A percentile compares a stretch with the other conserved stretches of the same genome.
These are phyloP conservation scores for Herpotrichia juniperi DNA, from an alignment of 2,329 filamentous ascomycete genomes.

Conservation along the genomic window DNA sequence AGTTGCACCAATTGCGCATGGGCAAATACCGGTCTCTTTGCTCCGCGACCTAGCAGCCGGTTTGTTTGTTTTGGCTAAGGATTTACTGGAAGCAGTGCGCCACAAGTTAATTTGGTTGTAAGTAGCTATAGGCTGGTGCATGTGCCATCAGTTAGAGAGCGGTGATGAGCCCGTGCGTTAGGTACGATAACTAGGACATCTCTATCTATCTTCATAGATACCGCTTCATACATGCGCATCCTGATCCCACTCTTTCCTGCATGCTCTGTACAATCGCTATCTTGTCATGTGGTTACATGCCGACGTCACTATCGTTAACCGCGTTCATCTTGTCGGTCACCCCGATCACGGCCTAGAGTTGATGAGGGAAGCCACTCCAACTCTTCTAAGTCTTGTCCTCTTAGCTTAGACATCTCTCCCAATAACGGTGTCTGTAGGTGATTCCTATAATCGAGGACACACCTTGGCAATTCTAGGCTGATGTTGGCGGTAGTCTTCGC, in stretches of 20 bases:
- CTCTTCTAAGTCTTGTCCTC: slow-evolving; percentile 36
- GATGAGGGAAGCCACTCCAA: slow-evolving; percentile 18
- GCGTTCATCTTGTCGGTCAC: slow-evolving; percentile 23
- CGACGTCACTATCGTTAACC: background rate
- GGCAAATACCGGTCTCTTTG: background rate
- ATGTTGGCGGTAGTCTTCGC: slow-evolving; percentile 28
- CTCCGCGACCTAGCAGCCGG: background rate
- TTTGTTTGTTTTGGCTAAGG: background rate
- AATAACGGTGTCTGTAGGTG: slow-evolving; percentile 23
- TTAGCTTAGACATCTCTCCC: slow-evolving; percentile 18
- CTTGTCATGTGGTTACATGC: slow-evolving; percentile 5
- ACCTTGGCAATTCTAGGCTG: slow-evolving; percentile 39
- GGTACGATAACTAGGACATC: no score
- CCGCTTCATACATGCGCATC: background rate
- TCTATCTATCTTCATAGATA: background rate
- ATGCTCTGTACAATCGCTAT: background rate
- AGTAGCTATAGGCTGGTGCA: background rate
- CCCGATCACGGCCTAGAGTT: slow-evolving; percentile 21
- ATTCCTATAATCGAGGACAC: slow-evolving; percentile 15
- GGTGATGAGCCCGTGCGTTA: no score
- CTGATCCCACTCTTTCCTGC: background rate
- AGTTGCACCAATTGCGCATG: background rate
- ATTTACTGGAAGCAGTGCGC: background rate
- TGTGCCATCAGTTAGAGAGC: no score
- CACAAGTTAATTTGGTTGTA: background rate